Evolutionary conservation across 1,284 basidiomycete species (phyloP), one percentile per base, ranked within the genome.

Genomic region (Malassezia psittaci): DNA sequence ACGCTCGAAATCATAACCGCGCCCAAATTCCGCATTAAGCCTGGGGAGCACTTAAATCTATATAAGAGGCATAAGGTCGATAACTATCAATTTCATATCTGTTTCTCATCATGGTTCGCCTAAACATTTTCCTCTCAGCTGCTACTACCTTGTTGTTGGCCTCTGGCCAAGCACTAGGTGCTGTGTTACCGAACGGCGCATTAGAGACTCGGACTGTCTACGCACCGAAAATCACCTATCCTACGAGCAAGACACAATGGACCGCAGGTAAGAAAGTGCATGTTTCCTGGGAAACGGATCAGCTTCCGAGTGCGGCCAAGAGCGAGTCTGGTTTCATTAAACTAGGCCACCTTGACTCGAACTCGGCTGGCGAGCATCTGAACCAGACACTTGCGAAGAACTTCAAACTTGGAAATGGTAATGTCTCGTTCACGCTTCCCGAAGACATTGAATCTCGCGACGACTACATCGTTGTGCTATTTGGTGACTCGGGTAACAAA

Each of bases 401-500:
- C 34, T 62, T 66, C 48, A 38, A 38, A 13, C 44, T 65, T 19
- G 38, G 39, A 12, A 38, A n/a, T 12, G 61, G 57, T 24, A 48
- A 52, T 18, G 55, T 59, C 13, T 42, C 41, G 4, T 53, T 66
- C 41, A 59, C 46, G 12, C 39, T 66, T 10, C 64, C 64, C 11
- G 18, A 35, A 16, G 36, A 58, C 34, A 38, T 59, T 16, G 45
- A 51, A 18, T 37, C 39, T 21, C 54, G 64, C 16, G 33, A 60
- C 45, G 58, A 62, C 52, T 66, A 66, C 51, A 58, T 64, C 34
- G 58, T 66, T 10, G 64, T 66, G 8, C 54, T 66, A 33, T 54
- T 66, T 21, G 64, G 64, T 19, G 64, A 66, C 53, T 58, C 54
- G 21, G 64, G 64, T 40, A 66, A 66, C 41, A 50, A 48, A 19